Base-by-base conservation (phyloP, 129 eudicot genomes). In the Glebionis coronaria region DNA sequence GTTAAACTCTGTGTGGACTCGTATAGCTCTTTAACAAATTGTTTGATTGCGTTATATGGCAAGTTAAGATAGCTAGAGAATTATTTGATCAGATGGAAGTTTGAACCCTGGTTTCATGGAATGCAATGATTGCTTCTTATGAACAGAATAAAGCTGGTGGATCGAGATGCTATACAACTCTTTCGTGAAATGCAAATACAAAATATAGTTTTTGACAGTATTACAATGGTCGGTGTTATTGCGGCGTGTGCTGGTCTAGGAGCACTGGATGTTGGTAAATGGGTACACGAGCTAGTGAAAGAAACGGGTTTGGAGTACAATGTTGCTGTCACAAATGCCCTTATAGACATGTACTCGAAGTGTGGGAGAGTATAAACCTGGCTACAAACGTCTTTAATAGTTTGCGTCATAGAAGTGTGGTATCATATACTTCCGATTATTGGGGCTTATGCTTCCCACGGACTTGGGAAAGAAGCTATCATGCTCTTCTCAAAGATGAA, bases 181-280 rank as follows among this genome's bases (percentile, higher is more conserved):
- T 82, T 82, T n/a, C 63, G 31, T 18, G 58, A 52, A 61, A 83
- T 83, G 82, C 73, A 50, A 73, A 42, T 13, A 59, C 63, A 73
- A 31, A 62, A 56, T 4, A 25, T 57, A 19, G 74, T 52, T 53
- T 78, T 56, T 45, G 86, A 82, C 47, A 46, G 38, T 18, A 79
- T 82, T 67, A 76, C 82, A 29, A 29, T 79, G 79, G 84, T 82
- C 11, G 72, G 81, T 70, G 80, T 78, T 53, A 78, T 82, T 25
- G 65, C 87, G 47, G 83, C 83, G 16, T 82, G 83, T 70, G 68
- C 80, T 27, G n/a, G n/a, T n/a, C n/a, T n/a, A n/a, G n/a, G n/a
- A n/a, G n/a, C n/a, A n/a, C n/a, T n/a, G n/a, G n/a, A n/a, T n/a
- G n/a, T n/a, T n/a, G n/a, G n/a, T n/a, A n/a, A n/a, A n/a, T n/a